These are phyloP conservation scores for Cryptococcus maquisensis DNA, from an alignment of 1,284 basidiomycete species.

Conservation along the genomic window DNA sequence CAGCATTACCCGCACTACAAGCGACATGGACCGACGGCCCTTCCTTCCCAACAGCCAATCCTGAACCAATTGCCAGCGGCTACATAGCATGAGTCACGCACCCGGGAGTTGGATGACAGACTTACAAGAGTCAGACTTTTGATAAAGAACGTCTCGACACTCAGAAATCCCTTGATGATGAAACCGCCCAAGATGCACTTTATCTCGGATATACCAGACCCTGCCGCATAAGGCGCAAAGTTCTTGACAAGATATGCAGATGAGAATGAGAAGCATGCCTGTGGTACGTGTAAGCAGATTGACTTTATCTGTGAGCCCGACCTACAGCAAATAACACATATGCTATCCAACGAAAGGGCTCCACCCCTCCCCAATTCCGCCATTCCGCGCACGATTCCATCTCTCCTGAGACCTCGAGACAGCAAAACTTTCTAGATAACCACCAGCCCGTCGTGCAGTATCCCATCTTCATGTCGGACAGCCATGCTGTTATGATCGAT, in stretches of 20 bases:
- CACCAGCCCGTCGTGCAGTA: slow-evolving; percentile 98
- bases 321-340: slow-evolving; percentile 86
- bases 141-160: slow-evolving; percentile 80
- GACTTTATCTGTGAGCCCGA: slow-evolving; percentile 16
- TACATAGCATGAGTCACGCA: slow-evolving; percentile 44
- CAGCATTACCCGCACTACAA: slow-evolving; percentile 83
- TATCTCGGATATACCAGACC: slow-evolving; percentile 98
- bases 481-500: slow-evolving; percentile 95
- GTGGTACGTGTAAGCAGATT: not conserved
- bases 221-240: slow-evolving; percentile 92
- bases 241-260: slow-evolving; percentile 83
- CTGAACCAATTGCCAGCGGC: slow-evolving; percentile 97
- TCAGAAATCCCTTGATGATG: slow-evolving; percentile 91
- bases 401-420: slow-evolving; percentile 70
- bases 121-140: slow-evolving; percentile 86
- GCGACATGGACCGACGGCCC: slow-evolving; percentile 98
- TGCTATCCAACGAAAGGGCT: slow-evolving; percentile 70
- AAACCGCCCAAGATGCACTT: slow-evolving; percentile 98
- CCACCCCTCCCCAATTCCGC: slow-evolving; percentile 82
- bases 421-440: slow-evolving; percentile 97
- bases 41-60: slow-evolving; percentile 95
- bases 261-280: slow-evolving; percentile 74
- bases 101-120: not conserved
- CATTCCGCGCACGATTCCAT: slow-evolving; percentile 84
- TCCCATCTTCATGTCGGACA: slow-evolving; percentile 95